A percentile compares a stretch with the other conserved stretches of the same genome.
Evolutionary conservation across 768 basidiomycete genomes (phyloP).

Genomic region (Pulveroboletus sp.): DNA sequence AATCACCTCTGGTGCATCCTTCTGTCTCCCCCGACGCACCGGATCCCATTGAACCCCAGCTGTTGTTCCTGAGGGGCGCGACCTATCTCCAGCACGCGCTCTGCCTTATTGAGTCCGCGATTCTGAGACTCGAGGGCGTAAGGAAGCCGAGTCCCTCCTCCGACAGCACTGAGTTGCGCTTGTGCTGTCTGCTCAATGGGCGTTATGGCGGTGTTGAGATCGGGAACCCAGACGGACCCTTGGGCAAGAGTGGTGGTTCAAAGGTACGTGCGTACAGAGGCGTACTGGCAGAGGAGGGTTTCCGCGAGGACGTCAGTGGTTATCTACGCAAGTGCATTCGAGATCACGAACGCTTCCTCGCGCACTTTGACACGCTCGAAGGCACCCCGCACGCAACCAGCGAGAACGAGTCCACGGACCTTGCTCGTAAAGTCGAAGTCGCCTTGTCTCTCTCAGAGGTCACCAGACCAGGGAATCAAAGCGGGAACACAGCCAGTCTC

Average conservation of each 20-base stretch:
- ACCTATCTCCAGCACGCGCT: constrained; percentile 80
- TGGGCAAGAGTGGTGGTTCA: constrained; percentile 53
- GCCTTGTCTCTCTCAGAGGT: constrained; percentile 69
- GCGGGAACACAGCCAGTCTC: constrained; percentile 30
- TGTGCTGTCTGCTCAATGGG: constrained; percentile 72
- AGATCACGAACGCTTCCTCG: constrained; percentile 80
- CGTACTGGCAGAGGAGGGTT: constrained; percentile 48
- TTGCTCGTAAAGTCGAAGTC: constrained; percentile 55
- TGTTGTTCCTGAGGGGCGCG: constrained; percentile 79
- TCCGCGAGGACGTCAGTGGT: constrained; percentile 56
- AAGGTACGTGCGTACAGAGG: constrained; percentile 65
- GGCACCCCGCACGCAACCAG: constrained; percentile 22
- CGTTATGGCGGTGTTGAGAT: constrained; percentile 82
- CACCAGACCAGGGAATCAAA: constrained; percentile 57
- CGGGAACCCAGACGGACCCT: constrained; percentile 74
- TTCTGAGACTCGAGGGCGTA: constrained; percentile 68
- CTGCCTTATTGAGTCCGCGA: constrained; percentile 65
- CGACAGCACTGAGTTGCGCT: constrained; percentile 71
- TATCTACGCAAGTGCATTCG: constrained; percentile 72
- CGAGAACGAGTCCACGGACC: constrained; percentile 25
- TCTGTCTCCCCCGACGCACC: constrained; percentile 75
- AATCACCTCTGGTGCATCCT: constrained; percentile 56
- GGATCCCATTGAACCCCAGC: constrained; percentile 81
- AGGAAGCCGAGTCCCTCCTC: constrained; percentile 46
- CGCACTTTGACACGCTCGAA: constrained; percentile 78